Base-by-base conservation (phyloP, 495 filamentous ascomycete genomes). In the Cryomyces minteri region DNA sequence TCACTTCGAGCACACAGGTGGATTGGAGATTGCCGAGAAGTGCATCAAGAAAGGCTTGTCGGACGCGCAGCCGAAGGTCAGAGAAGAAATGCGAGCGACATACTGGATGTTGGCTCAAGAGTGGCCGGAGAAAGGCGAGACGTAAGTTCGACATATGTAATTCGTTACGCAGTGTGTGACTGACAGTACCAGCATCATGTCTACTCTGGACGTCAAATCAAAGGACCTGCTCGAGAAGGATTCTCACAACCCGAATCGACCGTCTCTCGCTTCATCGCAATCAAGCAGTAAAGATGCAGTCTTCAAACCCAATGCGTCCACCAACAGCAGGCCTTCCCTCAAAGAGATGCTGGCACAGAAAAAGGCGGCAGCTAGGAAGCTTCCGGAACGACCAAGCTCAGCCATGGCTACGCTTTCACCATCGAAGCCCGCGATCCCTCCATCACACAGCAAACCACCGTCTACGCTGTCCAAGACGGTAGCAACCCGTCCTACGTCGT, bases 51-150 rank as follows among this genome's bases (percentile, higher is more conserved):
- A 84, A 53, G 79, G 88, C 10, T 68, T 98, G 1, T 69, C 67
- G 5, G 90, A 98, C 62, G 71, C 88, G 5, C 94, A 94, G 55
- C 85, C 87, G 4, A 77, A 71, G 32, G 88, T 95, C 32, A 72
- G 88, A 50, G 83, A 92, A 59, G 74, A 73, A 30, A 85, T 84
- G 73, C 75, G 90, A 52, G 65, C 70, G 31, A 82, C 84, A 3
- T 98, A 82, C 58, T 95, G 88, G 87, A 69, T 67, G 1, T 94
- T 86, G 62, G 70, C 73, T 8, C 57, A 56, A 11, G 71, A 82
- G 14, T 96, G 86, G 86, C 78, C 83, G 0, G 72, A 77, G 5
- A 75, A 67, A 52, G 83, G 83, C n/a, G 74, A 87, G 49, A 62
- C 63, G 79, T 85, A 65, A 65, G 76, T 66, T 34, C 36, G 46